Percentiles rank a stretch among this genome's conserved stretches.
Evolutionary conservation across 352 stramenopile genomes (phyloP).

Genomic region (Phytopythium ostracodes): DNA sequence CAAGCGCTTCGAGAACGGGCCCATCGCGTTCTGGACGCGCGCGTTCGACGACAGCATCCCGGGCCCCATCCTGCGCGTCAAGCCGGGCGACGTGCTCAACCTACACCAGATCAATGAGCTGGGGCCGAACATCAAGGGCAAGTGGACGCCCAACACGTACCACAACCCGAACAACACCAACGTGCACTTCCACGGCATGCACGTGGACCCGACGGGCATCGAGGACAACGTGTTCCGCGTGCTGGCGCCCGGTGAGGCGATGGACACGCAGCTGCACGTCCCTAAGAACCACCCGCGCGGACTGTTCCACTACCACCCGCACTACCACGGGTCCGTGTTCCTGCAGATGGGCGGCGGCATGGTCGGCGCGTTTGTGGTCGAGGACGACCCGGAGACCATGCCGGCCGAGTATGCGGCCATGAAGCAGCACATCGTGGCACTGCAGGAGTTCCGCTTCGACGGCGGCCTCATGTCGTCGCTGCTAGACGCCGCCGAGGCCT

Average conservation of each 20-base stretch:
- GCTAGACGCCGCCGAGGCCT: slow-evolving; percentile 37
- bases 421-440: slow-evolving; percentile 39
- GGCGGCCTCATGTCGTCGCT: slow-evolving; percentile 52
- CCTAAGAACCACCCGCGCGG: slow-evolving; percentile 60
- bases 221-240: slow-evolving; percentile 75
- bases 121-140: slow-evolving; percentile 26
- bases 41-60: slow-evolving; percentile 57
- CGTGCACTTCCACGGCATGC: slow-evolving; percentile 79
- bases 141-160: slow-evolving; percentile 53
- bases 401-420: slow-evolving; percentile 40
- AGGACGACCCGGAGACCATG: slow-evolving; percentile 43
- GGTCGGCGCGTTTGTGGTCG: slow-evolving; percentile 58
- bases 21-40: slow-evolving; percentile 70
- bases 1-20: slow-evolving; percentile 40
- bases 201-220: slow-evolving; percentile 75
- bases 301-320: slow-evolving; percentile 83
- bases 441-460: slow-evolving; percentile 65
- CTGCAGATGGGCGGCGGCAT: slow-evolving; percentile 76
- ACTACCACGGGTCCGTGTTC: slow-evolving; percentile 74
- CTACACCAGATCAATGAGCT: slow-evolving; percentile 61
- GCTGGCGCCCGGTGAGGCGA: slow-evolving; percentile 40
- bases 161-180: slow-evolving; percentile 77
- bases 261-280: slow-evolving; percentile 49
- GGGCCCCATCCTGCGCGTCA: slow-evolving; percentile 53
- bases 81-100: slow-evolving; percentile 56